Conservation (phyloP, 2,329 filamentous ascomycete genomes). For the Microcyclospora tardicrescens region DNA sequence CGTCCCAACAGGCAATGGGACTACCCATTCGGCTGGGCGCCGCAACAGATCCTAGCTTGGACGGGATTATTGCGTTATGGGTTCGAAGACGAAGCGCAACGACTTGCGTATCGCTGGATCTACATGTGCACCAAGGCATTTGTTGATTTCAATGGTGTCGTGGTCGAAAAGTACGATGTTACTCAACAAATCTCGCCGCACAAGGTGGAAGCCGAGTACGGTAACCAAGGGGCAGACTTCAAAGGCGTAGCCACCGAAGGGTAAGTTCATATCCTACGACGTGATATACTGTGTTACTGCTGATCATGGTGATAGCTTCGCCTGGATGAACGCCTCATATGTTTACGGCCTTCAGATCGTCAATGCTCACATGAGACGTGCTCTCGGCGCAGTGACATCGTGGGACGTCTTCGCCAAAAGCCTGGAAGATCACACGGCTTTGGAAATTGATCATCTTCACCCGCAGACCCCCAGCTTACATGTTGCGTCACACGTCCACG, state of each 20-base stretch:
- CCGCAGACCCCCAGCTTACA: background rate
- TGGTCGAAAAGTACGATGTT: conserved; percentile 98
- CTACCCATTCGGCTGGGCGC: conserved; percentile 95
- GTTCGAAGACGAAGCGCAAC: conserved; percentile 78
- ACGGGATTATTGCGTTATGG: conserved; percentile 83
- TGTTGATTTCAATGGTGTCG: conserved; percentile 94
- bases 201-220: conserved; percentile 91
- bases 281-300: background rate
- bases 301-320: conserved; percentile 51
- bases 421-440: conserved; percentile 9
- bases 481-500: conserved; percentile 2
- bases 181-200: conserved; percentile 82
- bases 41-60: conserved; percentile 97
- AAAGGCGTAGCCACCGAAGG: conserved; percentile 93
- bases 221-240: conserved; percentile 90
- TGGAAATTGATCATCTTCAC: background rate
- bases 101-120: conserved; percentile 88
- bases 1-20: conserved; percentile 97
- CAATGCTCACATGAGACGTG: conserved; percentile 77
- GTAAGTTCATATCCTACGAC: conserved; percentile 43
- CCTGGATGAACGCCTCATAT: conserved; percentile 98
- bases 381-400: conserved; percentile 74
- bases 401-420: conserved; percentile 70
- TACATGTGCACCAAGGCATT: conserved; percentile 98
- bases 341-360: conserved; percentile 84